phyloP scores from a whole-genome alignment of 768 basidiomycete genomes.

The Trametes coccinea region DNA sequence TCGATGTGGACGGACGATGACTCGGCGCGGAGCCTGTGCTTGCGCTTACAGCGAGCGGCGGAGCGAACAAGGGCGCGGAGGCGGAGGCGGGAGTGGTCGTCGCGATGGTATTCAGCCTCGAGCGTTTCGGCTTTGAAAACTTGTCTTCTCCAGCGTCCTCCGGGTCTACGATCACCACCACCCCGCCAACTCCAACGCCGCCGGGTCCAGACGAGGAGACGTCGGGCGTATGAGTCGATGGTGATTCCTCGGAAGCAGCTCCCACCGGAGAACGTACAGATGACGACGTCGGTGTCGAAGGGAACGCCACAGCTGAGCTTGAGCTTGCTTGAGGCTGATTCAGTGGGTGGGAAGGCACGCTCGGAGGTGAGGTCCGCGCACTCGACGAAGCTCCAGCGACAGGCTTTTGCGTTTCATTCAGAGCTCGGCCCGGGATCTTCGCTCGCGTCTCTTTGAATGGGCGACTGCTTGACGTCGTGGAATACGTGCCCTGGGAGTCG shows the following conservation, averaged over 20 bases:
- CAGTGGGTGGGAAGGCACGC: not conserved
- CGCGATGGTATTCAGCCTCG: conserved; percentile 7
- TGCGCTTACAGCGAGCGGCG: not conserved
- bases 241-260: too few species aligned
- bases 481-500: not conserved
- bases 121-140: conserved; percentile 17
- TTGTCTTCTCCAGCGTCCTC: conserved; percentile 12
- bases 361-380: not conserved
- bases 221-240: too few species aligned
- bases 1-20: too few species aligned
- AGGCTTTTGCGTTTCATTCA: not conserved
- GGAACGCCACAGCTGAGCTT: not conserved
- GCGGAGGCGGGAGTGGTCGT: not conserved
- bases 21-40: not conserved
- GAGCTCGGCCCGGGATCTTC: not conserved
- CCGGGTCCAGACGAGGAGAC: not conserved
- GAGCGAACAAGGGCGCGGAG: not conserved
- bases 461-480: not conserved
- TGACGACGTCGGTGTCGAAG: not conserved
- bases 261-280: not conserved
- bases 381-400: not conserved
- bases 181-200: not conserved
- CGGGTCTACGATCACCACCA: conserved; percentile 2
- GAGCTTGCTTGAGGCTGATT: conserved; percentile 1
- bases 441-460: not conserved